Percentiles rank a stretch among this genome's conserved stretches.
phyloP scores from a whole-genome alignment of 805 yeast genomes.

The Nakazawaea populi region DNA sequence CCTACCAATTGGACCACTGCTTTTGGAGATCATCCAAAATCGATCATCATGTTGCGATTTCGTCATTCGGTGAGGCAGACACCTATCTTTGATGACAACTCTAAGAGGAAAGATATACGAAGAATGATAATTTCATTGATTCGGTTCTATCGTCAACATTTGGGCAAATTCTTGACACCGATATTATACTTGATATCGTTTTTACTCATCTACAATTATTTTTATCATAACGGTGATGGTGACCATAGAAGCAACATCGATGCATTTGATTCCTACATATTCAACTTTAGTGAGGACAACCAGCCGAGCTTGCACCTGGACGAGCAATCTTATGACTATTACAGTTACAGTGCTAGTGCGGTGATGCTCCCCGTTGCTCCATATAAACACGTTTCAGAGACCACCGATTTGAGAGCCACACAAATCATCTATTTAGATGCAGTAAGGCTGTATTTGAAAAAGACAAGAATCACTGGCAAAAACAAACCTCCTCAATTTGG shows the following conservation, averaged over 20 bases:
- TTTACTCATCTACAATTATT: constrained; percentile 1
- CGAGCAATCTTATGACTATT: constrained; percentile 11
- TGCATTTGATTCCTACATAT: constrained; percentile 6
- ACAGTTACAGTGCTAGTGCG: constrained; percentile 25
- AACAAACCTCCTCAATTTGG: constrained; percentile 28
- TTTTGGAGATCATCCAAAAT: too few relatives aligned
- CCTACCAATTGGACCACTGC: too few relatives aligned
- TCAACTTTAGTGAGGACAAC: constrained; percentile 2
- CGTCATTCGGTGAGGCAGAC: neutral
- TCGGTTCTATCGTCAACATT: neutral
- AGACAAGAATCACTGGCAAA: constrained; percentile 18
- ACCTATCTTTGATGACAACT: neutral
- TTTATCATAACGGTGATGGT: neutral
- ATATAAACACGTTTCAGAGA: constrained; percentile 27
- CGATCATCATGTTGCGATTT: neutral
- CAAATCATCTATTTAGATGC: constrained; percentile 26
- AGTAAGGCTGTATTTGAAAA: constrained; percentile 23
- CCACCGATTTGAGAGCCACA: constrained; percentile 29
- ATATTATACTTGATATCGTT: constrained; percentile 4
- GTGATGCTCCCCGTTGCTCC: constrained; percentile 33
- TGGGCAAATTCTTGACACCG: constrained; percentile 5
- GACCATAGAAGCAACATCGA: neutral
- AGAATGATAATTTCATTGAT: neutral
- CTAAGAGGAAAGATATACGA: neutral
- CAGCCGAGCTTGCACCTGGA: neutral